Evolutionary conservation across 768 basidiomycete genomes (phyloP).

Genomic region (Boletus fagicola): DNA sequence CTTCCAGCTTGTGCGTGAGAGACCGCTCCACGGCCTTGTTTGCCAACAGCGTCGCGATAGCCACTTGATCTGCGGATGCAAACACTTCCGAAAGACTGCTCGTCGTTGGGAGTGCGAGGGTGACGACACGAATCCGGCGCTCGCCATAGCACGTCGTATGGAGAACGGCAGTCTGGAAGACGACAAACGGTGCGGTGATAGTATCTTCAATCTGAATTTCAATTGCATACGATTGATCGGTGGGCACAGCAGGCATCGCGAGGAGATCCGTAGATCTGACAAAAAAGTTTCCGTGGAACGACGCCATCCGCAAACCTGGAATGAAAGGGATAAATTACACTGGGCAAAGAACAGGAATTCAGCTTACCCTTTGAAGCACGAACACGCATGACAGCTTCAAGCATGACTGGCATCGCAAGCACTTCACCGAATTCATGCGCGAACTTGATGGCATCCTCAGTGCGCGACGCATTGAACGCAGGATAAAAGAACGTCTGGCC

Average conservation of each 20-base stretch:
- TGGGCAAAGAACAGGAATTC: neutral
- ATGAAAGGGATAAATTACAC: neutral
- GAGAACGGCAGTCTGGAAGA: conserved; percentile 90
- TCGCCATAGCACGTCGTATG: conserved; percentile 95
- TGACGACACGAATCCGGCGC: conserved; percentile 88
- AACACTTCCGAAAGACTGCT: conserved; percentile 86
- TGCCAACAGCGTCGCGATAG: conserved; percentile 77
- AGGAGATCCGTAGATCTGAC: conserved; percentile 95
- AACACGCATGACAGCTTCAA: conserved; percentile 97
- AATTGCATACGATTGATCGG: conserved; percentile 94
- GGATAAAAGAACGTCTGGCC: conserved; percentile 99
- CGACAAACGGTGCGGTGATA: conserved; percentile 85
- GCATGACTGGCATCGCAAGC: conserved; percentile 88
- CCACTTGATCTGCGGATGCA: conserved; percentile 86
- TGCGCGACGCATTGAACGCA: conserved; percentile 90
- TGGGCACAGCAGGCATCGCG: conserved; percentile 94
- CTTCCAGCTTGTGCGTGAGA: conserved; percentile 82
- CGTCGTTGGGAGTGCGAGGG: conserved; percentile 84
- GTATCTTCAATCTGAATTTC: conserved; percentile 96
- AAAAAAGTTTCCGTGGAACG: conserved; percentile 99
- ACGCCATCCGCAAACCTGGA: conserved; percentile 86
- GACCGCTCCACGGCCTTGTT: conserved; percentile 93
- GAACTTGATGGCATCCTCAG: conserved; percentile 97
- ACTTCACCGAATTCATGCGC: conserved; percentile 96
- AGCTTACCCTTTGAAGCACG: conserved; percentile 86